These are phyloP conservation scores for Porpolomopsis calyptriformis DNA, from an alignment of 768 basidiomycete species.

Conservation along the genomic window DNA sequence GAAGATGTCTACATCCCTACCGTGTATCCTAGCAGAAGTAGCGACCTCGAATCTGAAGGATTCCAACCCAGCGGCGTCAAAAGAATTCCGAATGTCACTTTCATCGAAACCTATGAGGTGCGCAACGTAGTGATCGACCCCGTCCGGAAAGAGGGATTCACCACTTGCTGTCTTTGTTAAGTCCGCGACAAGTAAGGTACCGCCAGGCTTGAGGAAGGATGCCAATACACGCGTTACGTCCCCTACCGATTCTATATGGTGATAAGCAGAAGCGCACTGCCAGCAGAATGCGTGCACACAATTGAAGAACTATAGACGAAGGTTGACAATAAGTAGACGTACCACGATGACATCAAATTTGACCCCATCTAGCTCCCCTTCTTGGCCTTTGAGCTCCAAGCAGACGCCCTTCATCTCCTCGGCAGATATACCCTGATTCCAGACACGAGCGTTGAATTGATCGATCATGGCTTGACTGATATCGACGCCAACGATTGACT, in stretches of 20 bases:
- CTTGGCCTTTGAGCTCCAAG: slow-evolving; percentile 35
- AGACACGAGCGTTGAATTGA: slow-evolving; percentile 45
- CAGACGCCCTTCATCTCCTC: slow-evolving; percentile 63
- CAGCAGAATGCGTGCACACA: not conserved
- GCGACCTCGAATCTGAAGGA: slow-evolving; percentile 31
- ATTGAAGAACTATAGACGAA: no score
- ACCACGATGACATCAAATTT: slow-evolving; percentile 68
- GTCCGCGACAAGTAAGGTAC: slow-evolving; percentile 50
- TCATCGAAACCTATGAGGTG: slow-evolving; percentile 46
- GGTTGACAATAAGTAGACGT: slow-evolving; percentile 22
- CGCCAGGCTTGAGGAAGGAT: slow-evolving; percentile 51
- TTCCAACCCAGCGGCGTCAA: slow-evolving; percentile 43
- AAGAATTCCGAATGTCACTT: slow-evolving; percentile 36
- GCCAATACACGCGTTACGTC: slow-evolving; percentile 43
- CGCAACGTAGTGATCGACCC: slow-evolving; percentile 37
- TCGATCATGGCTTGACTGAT: slow-evolving; percentile 66
- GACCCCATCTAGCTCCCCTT: slow-evolving; percentile 37
- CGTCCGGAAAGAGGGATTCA: slow-evolving; percentile 19
- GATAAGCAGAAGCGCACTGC: slow-evolving; percentile 55
- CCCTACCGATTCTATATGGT: slow-evolving; percentile 47
- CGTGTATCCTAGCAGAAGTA: slow-evolving; percentile 21
- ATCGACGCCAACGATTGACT: slow-evolving; percentile 61
- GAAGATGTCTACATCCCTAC: slow-evolving; percentile 36
- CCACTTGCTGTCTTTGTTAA: slow-evolving; percentile 15
- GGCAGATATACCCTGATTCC: slow-evolving; percentile 48